These are phyloP conservation scores for Fusarium buharicum DNA, from an alignment of 2,329 filamentous ascomycete genomes.

Conservation along the genomic window DNA sequence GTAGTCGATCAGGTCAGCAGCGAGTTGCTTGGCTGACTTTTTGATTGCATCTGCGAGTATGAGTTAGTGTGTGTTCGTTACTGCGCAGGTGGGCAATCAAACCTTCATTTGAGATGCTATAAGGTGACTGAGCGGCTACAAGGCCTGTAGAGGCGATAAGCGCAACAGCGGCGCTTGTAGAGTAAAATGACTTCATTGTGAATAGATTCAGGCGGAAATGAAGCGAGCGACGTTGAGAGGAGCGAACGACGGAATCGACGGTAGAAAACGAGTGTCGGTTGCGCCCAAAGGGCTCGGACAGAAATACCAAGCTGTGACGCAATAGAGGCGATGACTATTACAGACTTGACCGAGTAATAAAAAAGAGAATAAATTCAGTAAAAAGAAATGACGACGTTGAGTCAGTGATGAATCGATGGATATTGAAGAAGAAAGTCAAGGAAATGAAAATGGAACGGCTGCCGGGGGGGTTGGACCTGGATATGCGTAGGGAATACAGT, in stretches of 20 bases:
- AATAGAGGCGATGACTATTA: constrained; percentile 12
- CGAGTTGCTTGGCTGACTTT: constrained; percentile 52
- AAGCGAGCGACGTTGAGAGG: constrained; percentile 20
- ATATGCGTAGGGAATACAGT: constrained; percentile 19
- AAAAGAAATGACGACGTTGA: constrained; percentile 22
- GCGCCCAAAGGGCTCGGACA: constrained; percentile 34
- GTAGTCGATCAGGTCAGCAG: constrained; percentile 58
- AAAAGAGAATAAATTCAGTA: constrained; percentile 14
- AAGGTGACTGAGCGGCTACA: constrained; percentile 40
- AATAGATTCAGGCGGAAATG: neutral
- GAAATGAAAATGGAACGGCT: constrained; percentile 36
- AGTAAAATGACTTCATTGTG: constrained; percentile 40
- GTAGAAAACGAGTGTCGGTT: constrained; percentile 24
- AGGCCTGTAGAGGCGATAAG: constrained; percentile 39
- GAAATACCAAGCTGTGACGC: constrained; percentile 3
- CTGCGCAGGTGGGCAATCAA: constrained; percentile 1
- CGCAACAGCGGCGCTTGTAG: constrained; percentile 34
- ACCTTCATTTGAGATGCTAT: constrained; percentile 43
- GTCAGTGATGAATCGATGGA: constrained; percentile 29
- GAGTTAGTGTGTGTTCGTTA: constrained; percentile 27
- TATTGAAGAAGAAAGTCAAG: constrained; percentile 43
- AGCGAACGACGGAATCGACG: constrained; percentile 3
- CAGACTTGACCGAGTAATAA: constrained; percentile 1
- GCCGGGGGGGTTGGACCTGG: constrained; percentile 25
- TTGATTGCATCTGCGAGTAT: constrained; percentile 52